Evolutionary conservation across 352 stramenopile species (phyloP), one percentile per base, ranked within the genome.

Genomic region (Pilasporangium apinafurcum): DNA sequence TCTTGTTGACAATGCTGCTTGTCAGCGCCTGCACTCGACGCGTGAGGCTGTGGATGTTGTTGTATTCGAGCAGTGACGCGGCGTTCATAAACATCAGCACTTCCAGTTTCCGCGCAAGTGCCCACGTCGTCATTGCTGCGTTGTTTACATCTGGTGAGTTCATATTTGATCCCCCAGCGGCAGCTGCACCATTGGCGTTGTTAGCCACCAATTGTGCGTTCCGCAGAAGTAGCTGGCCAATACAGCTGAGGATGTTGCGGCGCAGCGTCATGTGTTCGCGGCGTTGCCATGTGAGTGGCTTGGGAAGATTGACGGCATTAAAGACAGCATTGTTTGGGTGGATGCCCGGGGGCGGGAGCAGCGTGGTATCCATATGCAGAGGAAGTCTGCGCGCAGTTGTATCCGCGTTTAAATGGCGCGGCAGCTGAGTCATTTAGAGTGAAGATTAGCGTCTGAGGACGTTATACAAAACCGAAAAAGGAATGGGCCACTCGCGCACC

Each of bases 51-150:
- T 92, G 64, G 49, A 83, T 59, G 51, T 92, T 92, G 25, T 56
- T 63, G 52, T 90, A 92, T 53, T 92, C 81, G 31, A 88, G 63
- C 30, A 86, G 59, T 45, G 77, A 90, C 12, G 81, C 77, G 49
- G 81, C 86, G 61, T 89, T 73, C 45, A 92, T 64, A 39, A 89
- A 92, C 28, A 90, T 68, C 31, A 90, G 68, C 39, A 89, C 76
- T 45, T 92, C 81, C 29, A 92, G 62, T 48, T 92, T 92, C 27
- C 81, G 64, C 20, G 81, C 75, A 33, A 92, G 62, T 24, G 70
- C 65, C 76, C 75, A 90, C 31, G 72, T 83, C 61, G 78, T 83
- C 7, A 53, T 48, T 10, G 62, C 56, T 10, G 31, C 46, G 34
- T 22, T 41, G 22, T 22, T 16, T 13, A 49, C n/a, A 21, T 35